Percentiles rank a stretch among this genome's conserved stretches.
These are phyloP conservation scores for Phaeosphaeriaceae sp. DNA, from an alignment of 2,329 filamentous ascomycete species.

Conservation along the genomic window DNA sequence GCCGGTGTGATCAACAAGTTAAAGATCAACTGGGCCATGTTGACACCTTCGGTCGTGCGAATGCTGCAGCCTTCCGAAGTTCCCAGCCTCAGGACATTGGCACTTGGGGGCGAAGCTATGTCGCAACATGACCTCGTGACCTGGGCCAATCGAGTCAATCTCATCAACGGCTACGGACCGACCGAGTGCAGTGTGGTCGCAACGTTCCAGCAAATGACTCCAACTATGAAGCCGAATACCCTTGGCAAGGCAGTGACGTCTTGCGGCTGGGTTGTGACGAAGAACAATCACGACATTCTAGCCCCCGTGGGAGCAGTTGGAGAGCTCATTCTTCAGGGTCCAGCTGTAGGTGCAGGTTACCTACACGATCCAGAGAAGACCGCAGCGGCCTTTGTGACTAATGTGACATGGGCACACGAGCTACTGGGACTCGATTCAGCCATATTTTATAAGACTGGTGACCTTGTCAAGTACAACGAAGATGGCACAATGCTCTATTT, in stretches of 20 bases:
- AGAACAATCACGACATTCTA: constrained; percentile 43
- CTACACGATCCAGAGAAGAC: constrained; percentile 44
- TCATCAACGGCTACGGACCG: constrained; percentile 52
- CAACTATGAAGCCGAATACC: constrained; percentile 40
- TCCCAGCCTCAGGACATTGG: constrained; percentile 33
- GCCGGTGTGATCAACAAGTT: constrained; percentile 49
- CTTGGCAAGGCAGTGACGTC: constrained; percentile 44
- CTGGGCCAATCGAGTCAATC: constrained; percentile 46
- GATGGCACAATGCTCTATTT: constrained; percentile 45
- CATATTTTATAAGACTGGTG: constrained; percentile 47
- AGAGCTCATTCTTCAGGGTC: constrained; percentile 53
- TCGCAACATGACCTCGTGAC: constrained; percentile 42
- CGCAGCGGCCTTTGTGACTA: constrained; percentile 28
- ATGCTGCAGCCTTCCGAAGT: constrained; percentile 40
- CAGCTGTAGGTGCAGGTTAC: constrained; percentile 39
- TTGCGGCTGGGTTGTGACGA: constrained; percentile 49
- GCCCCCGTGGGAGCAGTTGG: constrained; percentile 50
- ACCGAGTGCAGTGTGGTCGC: constrained; percentile 48
- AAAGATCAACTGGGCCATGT: constrained; percentile 52
- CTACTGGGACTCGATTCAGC: not conserved
- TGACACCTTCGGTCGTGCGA: constrained; percentile 54
- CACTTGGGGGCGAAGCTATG: constrained; percentile 44
- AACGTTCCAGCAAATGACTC: constrained; percentile 40
- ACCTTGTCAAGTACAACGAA: constrained; percentile 46
- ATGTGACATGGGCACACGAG: constrained; percentile 30